phyloP scores from a whole-genome alignment of 129 eudicot genomes.

The Rutidosis leptorrhynchoides region DNA sequence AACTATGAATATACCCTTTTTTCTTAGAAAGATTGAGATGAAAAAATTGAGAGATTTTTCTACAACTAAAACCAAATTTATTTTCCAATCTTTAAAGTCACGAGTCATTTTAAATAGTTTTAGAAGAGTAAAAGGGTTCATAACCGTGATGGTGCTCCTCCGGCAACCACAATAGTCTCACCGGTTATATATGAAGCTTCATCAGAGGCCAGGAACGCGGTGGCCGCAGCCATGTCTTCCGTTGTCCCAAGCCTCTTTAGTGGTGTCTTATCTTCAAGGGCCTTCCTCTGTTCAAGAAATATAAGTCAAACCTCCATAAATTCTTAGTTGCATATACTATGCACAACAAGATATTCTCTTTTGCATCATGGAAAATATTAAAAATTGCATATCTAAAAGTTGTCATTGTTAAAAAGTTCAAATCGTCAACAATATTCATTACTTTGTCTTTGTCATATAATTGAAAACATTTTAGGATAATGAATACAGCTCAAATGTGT shows the following conservation, averaged over 20 bases:
- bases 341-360: neutral
- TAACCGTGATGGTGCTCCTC: slow-evolving; percentile 84
- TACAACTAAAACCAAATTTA: neutral
- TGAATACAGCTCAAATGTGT: neutral
- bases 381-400: neutral
- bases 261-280: slow-evolving; percentile 48
- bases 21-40: neutral
- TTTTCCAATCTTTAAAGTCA: neutral
- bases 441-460: neutral
- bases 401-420: too few relatives aligned
- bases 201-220: slow-evolving; percentile 86
- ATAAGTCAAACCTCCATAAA: neutral
- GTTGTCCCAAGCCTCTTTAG: slow-evolving; percentile 86
- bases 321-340: neutral
- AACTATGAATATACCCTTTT: too few relatives aligned
- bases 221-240: slow-evolving; percentile 85
- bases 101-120: neutral
- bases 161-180: slow-evolving; percentile 85
- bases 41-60: neutral
- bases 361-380: too few relatives aligned
- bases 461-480: neutral
- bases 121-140: slow-evolving; percentile 9
- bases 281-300: slow-evolving; percentile 46
- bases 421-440: neutral
- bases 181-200: slow-evolving; percentile 95